These are phyloP conservation scores for Styphnolobium japonicum DNA, from an alignment of 306 rosid genomes.

Conservation along the genomic window DNA sequence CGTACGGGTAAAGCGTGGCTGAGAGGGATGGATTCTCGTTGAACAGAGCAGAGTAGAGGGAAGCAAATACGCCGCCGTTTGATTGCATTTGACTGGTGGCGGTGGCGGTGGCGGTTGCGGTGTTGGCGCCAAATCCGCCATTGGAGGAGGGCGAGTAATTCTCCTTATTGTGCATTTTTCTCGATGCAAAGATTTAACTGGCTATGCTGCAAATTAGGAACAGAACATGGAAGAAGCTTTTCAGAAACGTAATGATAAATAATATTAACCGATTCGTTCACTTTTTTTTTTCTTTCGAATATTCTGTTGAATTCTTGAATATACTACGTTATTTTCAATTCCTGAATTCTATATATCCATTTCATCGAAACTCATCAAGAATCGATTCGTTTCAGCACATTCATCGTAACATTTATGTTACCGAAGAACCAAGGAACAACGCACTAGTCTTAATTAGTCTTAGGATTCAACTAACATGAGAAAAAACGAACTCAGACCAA, in stretches of 20 bases:
- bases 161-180: conserved; percentile 38
- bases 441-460: no score
- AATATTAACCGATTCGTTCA: background rate
- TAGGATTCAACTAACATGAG: background rate
- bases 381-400: background rate
- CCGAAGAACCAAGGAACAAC: background rate
- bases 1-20: background rate
- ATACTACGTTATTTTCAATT: background rate
- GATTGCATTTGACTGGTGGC: conserved; percentile 8
- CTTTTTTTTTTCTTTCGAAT: background rate
- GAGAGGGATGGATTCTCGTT: conserved; percentile 26
- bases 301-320: background rate
- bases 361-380: background rate
- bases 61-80: conserved; percentile 16
- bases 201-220: background rate
- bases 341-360: background rate
- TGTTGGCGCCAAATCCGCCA: conserved; percentile 21
- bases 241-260: background rate
- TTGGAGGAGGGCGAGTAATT: conserved; percentile 9
- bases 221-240: background rate
- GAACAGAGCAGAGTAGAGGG: conserved; percentile 36
- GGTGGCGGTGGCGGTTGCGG: background rate
- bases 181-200: background rate
- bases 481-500: background rate
- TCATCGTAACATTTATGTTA: background rate